Conservation (phyloP, 108 stramenopile genomes). For the Pseudonitzschia multistriata region DNA sequence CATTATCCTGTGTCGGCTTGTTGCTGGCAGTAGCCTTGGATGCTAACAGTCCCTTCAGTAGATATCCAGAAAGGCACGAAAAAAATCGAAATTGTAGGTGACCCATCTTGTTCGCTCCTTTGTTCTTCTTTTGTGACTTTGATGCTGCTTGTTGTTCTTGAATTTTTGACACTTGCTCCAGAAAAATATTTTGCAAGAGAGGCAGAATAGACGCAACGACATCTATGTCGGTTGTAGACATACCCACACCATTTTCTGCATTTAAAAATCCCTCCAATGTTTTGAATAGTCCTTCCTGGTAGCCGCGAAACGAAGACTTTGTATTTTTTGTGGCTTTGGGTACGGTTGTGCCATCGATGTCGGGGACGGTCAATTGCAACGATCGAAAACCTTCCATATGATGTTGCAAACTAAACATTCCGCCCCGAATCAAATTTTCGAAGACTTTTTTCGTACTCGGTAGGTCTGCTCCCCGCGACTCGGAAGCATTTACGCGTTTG, state of each 20-base stretch:
- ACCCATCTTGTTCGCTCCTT: slow-evolving; percentile 16
- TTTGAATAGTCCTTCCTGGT: slow-evolving; percentile 42
- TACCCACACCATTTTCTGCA: neutral
- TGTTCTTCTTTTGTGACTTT: slow-evolving; percentile 19
- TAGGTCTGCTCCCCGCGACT: neutral
- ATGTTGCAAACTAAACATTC: slow-evolving; percentile 52
- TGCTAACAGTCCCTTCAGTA: slow-evolving; percentile 3
- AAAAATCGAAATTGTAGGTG: slow-evolving; percentile 35
- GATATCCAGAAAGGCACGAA: slow-evolving; percentile 12
- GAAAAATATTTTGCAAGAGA: slow-evolving; percentile 23
- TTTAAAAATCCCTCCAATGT: neutral
- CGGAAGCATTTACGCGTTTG: neutral
- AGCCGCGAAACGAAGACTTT: slow-evolving; percentile 34
- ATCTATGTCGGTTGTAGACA: neutral
- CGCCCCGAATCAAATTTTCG: slow-evolving; percentile 37
- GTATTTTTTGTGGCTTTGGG: neutral
- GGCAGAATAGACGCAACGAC: neutral
- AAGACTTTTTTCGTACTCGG: neutral
- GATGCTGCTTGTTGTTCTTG: slow-evolving; percentile 9
- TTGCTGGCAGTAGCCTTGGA: neutral
- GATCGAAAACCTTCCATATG: slow-evolving; percentile 75
- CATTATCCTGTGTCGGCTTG: neutral
- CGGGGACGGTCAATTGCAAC: slow-evolving; percentile 24
- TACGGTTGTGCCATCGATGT: neutral
- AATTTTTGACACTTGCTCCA: slow-evolving; percentile 21